Conservation (phyloP, 805 yeast species). For the Lachancea waltii region DNA sequence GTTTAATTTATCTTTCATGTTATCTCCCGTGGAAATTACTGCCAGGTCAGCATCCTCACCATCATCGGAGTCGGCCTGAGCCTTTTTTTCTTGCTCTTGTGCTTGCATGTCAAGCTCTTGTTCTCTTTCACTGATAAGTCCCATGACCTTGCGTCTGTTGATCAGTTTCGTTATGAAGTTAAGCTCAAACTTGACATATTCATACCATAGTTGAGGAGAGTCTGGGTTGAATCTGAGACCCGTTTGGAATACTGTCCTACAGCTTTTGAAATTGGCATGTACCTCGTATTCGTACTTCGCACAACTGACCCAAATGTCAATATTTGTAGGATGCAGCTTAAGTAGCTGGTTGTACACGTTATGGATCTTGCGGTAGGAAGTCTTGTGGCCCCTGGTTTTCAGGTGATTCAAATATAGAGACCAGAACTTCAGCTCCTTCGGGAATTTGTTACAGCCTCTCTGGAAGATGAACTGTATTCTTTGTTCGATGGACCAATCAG, state of each 20-base stretch:
- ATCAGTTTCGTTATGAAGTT: slow-evolving; percentile 77
- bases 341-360: slow-evolving; percentile 71
- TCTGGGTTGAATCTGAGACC: slow-evolving; percentile 81
- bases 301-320: slow-evolving; percentile 89
- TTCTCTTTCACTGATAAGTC: slow-evolving; percentile 66
- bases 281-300: slow-evolving; percentile 89
- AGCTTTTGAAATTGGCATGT: slow-evolving; percentile 82
- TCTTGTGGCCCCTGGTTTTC: slow-evolving; percentile 43
- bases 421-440: slow-evolving; percentile 77
- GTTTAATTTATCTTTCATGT: slow-evolving; percentile 55
- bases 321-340: slow-evolving; percentile 84
- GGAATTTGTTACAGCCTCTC: slow-evolving; percentile 73
- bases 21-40: slow-evolving; percentile 47
- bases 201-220: slow-evolving; percentile 66
- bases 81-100: slow-evolving; percentile 27
- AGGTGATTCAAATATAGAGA: slow-evolving; percentile 63
- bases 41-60: slow-evolving; percentile 35
- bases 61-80: slow-evolving; percentile 28
- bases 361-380: slow-evolving; percentile 66
- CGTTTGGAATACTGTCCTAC: slow-evolving; percentile 78
- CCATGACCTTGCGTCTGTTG: slow-evolving; percentile 76
- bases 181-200: slow-evolving; percentile 83
- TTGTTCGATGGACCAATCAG: slow-evolving; percentile 83
- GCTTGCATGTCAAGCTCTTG: slow-evolving; percentile 46
- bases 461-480: slow-evolving; percentile 78